Base-by-base conservation (phyloP, 1,284 basidiomycete genomes). In the Cystobasidium slooffiae region DNA sequence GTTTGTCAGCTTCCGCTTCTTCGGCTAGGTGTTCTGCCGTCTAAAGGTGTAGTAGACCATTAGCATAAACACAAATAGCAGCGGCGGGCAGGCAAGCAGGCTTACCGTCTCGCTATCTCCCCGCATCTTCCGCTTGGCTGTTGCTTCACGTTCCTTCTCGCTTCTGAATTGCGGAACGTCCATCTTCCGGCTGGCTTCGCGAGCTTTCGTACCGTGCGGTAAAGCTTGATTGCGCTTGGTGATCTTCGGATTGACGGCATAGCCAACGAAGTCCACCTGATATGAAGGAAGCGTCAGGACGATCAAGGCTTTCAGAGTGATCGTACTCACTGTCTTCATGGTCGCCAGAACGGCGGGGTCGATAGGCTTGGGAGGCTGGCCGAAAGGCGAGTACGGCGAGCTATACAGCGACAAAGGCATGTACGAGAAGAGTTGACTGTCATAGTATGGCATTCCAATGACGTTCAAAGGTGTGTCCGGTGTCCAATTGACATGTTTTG, bases 391-490 rank as follows among this genome's bases (percentile, higher is more conserved):
- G 75, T 90, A 87, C 39, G 86, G 84, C 6, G 87, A 85, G 1
- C 87, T 86, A 87, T 80, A 79, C 61, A 79, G 76, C 22, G 78
- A 75, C 41, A 76, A 37, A 2, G 80, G 79, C 6, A 93, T 91
- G 20, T 91, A 89, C 12, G 94, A 97, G 6, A 98, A 85, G 0
- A 98, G 87, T 5, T 86, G 86, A 4, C 85, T 85, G 62, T 88
- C 86, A 82, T 98, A 98, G 82, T 91, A 87, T 6, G 96, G 95
- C 85, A 98, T 86, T 0, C 97, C 97, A 76, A 99, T 88, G 58
- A 87, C 84, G 80, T 93, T 98, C 67, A 99, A 85, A 0, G 96
- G 94, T 22, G 91, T 93, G 64, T 39, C 85, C 68, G 91, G 88
- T 3, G 86, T 87, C 94, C 95, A 98, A 12, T 88, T 84, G 68